Evolutionary conservation across 345 rosid species (phyloP), one percentile per base, ranked within the genome.

Genomic region (Euphorbia lathyris): DNA sequence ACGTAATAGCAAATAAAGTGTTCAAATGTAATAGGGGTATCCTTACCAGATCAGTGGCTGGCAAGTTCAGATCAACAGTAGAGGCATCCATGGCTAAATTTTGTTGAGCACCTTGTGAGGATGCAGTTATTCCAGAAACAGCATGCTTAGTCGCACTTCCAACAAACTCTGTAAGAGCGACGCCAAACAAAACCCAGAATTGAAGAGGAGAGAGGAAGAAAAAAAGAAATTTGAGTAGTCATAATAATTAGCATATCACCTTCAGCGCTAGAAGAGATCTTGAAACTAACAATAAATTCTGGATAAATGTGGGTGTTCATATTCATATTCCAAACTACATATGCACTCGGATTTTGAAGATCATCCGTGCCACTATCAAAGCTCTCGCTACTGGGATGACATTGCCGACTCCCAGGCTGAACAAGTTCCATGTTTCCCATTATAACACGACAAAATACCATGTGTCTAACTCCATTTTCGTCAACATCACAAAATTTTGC

Each of bases 221-320:
- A 71, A 69, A 63, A 32, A 23, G 25, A 58, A 77, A 26, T 23
- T 59, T 40, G 25, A 23, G 40, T 38, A 63, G 45, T 27, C 77
- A 53, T 67, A 50, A 70, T 74, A 65, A 86, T 74, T 72, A 84
- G 80, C 59, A 58, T 66, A 80, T 89, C 84, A 95, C 99, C 99
- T 92, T 83, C 86, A 77, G 72, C 78, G 71, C 43, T 74, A 62
- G 88, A 57, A 19, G 83, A 74, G 79, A 82, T 76, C 89, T 85
- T 95, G 97, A 88, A 95, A 87, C 92, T 92, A 79, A 95, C 86
- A 78, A 90, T 83, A 83, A 78, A 92, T 74, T 95, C 99, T 0
- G 99, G 97, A 76, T 77, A 83, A 59, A 95, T 77, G 74, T 92
- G 98, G 9, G 99, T 82, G 81, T 79, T 86, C 83, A 87, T 77